Evolutionary conservation across 2,329 filamentous ascomycete genomes (phyloP).

Genomic region (Pseudogymnoascus sp.): DNA sequence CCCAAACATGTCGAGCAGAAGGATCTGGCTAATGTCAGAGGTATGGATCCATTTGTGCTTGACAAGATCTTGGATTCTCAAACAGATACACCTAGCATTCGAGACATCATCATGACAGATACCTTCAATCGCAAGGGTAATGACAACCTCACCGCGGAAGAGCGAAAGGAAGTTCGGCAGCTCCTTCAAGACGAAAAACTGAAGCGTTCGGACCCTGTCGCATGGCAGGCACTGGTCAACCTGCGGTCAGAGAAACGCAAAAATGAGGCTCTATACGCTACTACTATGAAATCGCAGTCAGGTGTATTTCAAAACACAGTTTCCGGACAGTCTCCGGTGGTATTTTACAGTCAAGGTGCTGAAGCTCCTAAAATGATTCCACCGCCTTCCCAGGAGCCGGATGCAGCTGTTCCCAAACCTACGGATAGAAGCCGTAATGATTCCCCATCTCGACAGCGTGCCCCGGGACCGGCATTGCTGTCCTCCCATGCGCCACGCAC

Average conservation of each 20-base stretch:
- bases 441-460: not conserved
- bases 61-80: conserved; percentile 52
- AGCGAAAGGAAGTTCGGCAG: conserved; percentile 45
- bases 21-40: conserved; percentile 43
- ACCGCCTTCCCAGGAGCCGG: not conserved
- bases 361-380: not conserved
- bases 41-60: conserved; percentile 50
- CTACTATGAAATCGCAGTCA: not conserved
- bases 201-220: conserved; percentile 20
- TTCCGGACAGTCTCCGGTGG: not conserved
- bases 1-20: conserved; percentile 44
- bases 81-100: conserved; percentile 37
- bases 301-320: not conserved
- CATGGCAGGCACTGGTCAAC: not conserved
- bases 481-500: not conserved
- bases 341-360: not conserved
- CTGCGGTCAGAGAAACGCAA: not conserved
- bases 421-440: not conserved
- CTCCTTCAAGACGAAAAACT: conserved; percentile 30
- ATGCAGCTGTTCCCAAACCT: not conserved
- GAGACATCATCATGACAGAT: conserved; percentile 57
- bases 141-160: conserved; percentile 53
- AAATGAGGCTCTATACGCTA: not conserved
- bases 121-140: conserved; percentile 64
- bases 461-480: not conserved